Evolutionary conservation across 768 basidiomycete species (phyloP).

Genomic region (Boletus patriciae): DNA sequence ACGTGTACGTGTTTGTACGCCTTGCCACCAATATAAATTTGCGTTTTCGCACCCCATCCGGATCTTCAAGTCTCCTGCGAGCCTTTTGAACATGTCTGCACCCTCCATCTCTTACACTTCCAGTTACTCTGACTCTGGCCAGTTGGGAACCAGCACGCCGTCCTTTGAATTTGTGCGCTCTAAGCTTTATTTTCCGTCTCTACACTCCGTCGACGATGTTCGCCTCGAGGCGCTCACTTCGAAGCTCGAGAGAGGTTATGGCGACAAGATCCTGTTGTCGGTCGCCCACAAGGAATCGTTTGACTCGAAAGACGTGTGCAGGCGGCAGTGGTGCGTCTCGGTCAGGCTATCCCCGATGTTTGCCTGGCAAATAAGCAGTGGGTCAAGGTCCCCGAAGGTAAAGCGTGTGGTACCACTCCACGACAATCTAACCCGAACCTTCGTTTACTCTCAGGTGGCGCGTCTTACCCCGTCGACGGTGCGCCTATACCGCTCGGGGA

Average conservation of each 20-base stretch:
- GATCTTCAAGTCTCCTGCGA: background rate
- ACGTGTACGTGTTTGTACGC: conserved; percentile 29
- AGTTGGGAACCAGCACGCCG: conserved; percentile 26
- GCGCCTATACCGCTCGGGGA: conserved; percentile 9
- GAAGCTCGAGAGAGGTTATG: conserved; percentile 30
- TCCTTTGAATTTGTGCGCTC: conserved; percentile 23
- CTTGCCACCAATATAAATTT: conserved; percentile 26
- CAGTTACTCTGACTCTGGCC: conserved; percentile 14
- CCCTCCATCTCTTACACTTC: conserved; percentile 14
- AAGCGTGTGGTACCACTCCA: background rate
- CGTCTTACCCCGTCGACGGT: conserved; percentile 22
- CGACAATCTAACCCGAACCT: background rate
- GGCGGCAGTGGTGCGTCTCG: conserved; percentile 8
- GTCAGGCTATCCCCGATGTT: conserved; percentile 14
- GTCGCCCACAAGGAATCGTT: conserved; percentile 17
- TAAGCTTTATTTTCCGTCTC: conserved; percentile 28
- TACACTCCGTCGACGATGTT: conserved; percentile 8
- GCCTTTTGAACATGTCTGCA: conserved; percentile 19
- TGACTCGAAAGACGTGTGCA: conserved; percentile 13
- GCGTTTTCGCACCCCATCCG: conserved; percentile 3
- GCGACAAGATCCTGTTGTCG: conserved; percentile 25
- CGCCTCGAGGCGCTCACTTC: conserved; percentile 18
- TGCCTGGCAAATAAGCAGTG: conserved; percentile 8
- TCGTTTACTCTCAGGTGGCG: background rate
- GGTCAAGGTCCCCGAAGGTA: conserved; percentile 26